A percentile compares a stretch with the other conserved stretches of the same genome.
Conservation (phyloP, 495 filamentous ascomycete genomes). For the Neurospora sp. region DNA sequence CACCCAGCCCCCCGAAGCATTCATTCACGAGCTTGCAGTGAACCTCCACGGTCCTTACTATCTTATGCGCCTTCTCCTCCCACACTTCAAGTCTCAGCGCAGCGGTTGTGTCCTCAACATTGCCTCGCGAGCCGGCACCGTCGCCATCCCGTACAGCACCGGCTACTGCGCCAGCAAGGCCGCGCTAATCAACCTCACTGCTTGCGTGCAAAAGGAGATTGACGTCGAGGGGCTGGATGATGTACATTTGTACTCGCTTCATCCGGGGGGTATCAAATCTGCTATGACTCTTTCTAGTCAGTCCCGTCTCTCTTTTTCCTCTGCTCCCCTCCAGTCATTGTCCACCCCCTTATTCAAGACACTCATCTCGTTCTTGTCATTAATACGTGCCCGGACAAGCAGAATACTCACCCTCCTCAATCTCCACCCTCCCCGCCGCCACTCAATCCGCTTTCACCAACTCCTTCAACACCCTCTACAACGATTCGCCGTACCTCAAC, state of each 20-base stretch:
- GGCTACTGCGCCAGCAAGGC: constrained; percentile 26
- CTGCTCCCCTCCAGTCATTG: no score
- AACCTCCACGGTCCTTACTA: constrained; percentile 43
- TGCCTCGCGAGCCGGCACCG: constrained; percentile 22
- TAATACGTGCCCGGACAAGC: neutral
- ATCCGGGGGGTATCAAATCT: constrained; percentile 24
- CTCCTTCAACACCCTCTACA: constrained; percentile 17
- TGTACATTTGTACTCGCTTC: constrained; percentile 23
- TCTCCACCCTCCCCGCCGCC: constrained; percentile 12
- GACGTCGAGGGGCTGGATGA: constrained; percentile 19
- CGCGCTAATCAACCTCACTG: constrained; percentile 26
- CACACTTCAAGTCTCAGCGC: constrained; percentile 13
- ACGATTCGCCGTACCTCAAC: constrained; percentile 26
- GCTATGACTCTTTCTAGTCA: constrained; percentile 23
- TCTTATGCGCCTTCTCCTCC: constrained; percentile 23
- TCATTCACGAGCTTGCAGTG: constrained; percentile 49
- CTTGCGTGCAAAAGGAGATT: constrained; percentile 21
- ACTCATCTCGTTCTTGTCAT: neutral
- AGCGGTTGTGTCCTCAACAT: constrained; percentile 25
- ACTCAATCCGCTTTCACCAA: constrained; percentile 9
- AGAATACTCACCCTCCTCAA: constrained; percentile 17
- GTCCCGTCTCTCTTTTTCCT: neutral
- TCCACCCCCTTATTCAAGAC: neutral
- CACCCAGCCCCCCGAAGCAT: constrained; percentile 20
- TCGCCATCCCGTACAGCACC: constrained; percentile 20